A percentile compares a stretch with the other conserved stretches of the same genome.
phyloP scores from a whole-genome alignment of 2,329 filamentous ascomycete genomes.

The Cercospora brassicicola region DNA sequence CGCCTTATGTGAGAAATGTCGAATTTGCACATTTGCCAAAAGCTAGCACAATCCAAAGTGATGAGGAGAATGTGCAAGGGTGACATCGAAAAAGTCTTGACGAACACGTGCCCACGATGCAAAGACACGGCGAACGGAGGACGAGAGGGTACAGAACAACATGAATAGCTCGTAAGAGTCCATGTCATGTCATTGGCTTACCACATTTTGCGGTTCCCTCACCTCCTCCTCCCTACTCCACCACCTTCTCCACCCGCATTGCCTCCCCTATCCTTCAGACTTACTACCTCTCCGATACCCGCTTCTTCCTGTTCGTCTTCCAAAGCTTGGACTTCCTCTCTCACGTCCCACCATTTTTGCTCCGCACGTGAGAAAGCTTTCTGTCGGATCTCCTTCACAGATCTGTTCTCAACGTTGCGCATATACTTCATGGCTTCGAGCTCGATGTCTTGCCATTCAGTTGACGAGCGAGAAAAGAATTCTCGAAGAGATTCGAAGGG shows the following conservation, averaged over 20 bases:
- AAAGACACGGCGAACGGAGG: not conserved
- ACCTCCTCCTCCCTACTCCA: conserved; percentile 3
- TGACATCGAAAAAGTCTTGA: too few relatives aligned
- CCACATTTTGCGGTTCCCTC: too few relatives aligned
- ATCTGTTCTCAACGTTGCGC: conserved; percentile 65
- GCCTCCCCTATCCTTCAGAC: conserved; percentile 69
- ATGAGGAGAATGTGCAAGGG: too few relatives aligned
- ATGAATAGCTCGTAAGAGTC: not conserved
- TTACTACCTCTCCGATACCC: conserved; percentile 92
- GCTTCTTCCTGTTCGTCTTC: conserved; percentile 96
- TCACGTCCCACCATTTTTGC: conserved; percentile 97
- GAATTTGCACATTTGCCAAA: not conserved
- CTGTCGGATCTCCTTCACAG: conserved; percentile 88
- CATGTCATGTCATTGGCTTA: not conserved
- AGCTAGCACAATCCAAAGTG: not conserved
- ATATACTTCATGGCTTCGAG: conserved; percentile 72
- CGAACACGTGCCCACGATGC: too few relatives aligned
- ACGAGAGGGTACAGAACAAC: not conserved
- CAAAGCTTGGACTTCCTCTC: conserved; percentile 85
- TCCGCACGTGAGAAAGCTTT: conserved; percentile 88
- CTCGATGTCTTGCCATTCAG: conserved; percentile 86
- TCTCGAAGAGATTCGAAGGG: conserved; percentile 89
- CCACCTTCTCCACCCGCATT: conserved; percentile 24
- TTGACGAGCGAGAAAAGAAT: conserved; percentile 84
- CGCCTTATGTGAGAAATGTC: not conserved